These are phyloP conservation scores for Zhuliangozyma blackwelliae DNA, from an alignment of 1,139 yeast genomes.

Conservation along the genomic window DNA sequence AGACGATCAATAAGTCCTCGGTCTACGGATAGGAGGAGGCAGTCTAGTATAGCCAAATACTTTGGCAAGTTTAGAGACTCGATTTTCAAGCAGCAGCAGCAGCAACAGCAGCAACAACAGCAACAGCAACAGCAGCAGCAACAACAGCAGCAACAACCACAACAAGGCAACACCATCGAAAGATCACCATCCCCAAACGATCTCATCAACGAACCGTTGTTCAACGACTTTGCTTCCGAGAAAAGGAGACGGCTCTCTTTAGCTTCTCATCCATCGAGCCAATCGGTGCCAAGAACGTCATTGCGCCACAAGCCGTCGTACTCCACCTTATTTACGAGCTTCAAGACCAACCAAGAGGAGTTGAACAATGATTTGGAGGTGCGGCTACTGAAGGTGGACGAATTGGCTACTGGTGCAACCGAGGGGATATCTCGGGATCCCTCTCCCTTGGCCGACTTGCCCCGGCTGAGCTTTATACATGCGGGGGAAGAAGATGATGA, in stretches of 20 bases:
- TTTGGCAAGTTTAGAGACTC: slow-evolving; percentile 1
- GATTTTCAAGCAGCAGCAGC: not conserved
- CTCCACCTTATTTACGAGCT: slow-evolving; percentile 20
- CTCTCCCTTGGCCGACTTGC: slow-evolving; percentile 5
- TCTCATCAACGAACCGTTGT: slow-evolving; percentile 13
- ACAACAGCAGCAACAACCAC: slow-evolving; percentile 1
- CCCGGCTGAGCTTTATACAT: not conserved
- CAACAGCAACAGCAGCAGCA: not conserved
- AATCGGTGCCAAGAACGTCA: slow-evolving; percentile 27
- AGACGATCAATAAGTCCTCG: slow-evolving; percentile 2
- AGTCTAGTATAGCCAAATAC: not conserved
- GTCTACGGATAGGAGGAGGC: not conserved
- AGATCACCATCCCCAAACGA: not conserved
- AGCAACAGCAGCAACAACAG: not conserved
- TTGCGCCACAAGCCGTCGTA: slow-evolving; percentile 18
- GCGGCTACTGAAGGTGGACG: slow-evolving; percentile 12
- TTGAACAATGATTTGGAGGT: slow-evolving; percentile 27
- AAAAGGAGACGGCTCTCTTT: slow-evolving; percentile 30
- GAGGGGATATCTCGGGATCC: slow-evolving; percentile 5
- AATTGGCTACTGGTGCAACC: not conserved
- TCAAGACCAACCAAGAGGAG: slow-evolving; percentile 24
- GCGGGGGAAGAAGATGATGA: not conserved
- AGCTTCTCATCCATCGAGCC: slow-evolving; percentile 18
- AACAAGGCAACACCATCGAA: not conserved
- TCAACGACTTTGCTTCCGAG: slow-evolving; percentile 22